Conservation (phyloP, 83 land plant species). For the Picea abies region DNA sequence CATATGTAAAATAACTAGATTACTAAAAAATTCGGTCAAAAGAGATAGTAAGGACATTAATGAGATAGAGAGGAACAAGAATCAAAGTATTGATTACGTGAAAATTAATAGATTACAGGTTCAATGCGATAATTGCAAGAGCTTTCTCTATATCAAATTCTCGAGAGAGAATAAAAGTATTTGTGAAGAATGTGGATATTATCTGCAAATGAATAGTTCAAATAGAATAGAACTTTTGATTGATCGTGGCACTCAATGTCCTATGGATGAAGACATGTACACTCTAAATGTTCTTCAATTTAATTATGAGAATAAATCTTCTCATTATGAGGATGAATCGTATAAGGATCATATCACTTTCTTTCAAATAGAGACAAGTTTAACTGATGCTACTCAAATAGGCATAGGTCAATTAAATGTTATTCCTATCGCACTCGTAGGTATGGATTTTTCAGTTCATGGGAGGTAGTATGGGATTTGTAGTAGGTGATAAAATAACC, state of each 20-base stretch:
- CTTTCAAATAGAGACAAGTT: neutral
- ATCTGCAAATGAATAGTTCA: neutral
- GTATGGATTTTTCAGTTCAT: too few species aligned
- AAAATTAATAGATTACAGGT: neutral
- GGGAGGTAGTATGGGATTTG: too few species aligned
- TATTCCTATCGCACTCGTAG: neutral
- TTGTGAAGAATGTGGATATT: neutral
- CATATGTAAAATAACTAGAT: too few species aligned
- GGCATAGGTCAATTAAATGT: neutral
- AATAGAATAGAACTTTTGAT: neutral
- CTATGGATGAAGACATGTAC: too few species aligned
- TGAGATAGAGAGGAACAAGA: too few species aligned
- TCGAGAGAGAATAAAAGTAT: neutral
- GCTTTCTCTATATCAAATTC: too few species aligned
- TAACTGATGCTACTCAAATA: neutral
- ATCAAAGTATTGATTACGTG: too few species aligned
- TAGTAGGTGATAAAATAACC: neutral
- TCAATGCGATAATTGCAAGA: neutral
- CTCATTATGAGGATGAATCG: neutral
- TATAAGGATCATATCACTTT: neutral
- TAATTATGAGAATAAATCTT: neutral
- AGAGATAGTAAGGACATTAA: too few species aligned
- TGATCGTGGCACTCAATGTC: neutral
- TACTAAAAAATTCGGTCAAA: too few species aligned
- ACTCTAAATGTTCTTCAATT: neutral